Percentiles rank a stretch among this genome's conserved stretches.
These are phyloP conservation scores for Cadophora gregata DNA, from an alignment of 2,329 filamentous ascomycete species.

Conservation along the genomic window DNA sequence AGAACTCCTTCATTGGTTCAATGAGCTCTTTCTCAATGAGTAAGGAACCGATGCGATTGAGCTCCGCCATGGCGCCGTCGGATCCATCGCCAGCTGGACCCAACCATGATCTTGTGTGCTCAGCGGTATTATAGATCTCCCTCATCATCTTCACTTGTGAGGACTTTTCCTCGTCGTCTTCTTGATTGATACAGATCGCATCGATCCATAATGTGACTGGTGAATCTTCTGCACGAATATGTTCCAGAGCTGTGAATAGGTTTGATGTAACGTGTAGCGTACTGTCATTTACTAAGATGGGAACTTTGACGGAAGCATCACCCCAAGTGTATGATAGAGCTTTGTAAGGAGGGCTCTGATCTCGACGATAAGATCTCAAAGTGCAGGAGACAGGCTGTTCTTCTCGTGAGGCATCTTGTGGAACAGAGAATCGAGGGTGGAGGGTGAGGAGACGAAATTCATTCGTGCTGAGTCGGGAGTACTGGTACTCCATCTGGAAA, in stretches of 20 bases:
- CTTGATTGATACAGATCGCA: conserved; percentile 33
- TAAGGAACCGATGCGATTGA: neutral
- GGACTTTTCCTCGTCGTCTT: conserved; percentile 21
- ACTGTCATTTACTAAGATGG: conserved; percentile 32
- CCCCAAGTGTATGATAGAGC: conserved; percentile 43
- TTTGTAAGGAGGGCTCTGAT: conserved; percentile 20
- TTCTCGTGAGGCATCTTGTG: neutral
- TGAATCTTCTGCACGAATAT: conserved; percentile 17
- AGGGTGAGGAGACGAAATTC: conserved; percentile 2
- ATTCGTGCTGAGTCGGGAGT: neutral
- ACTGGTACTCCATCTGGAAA: neutral
- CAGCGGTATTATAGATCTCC: conserved; percentile 21
- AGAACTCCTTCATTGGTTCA: conserved; percentile 13
- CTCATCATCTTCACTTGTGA: conserved; percentile 26
- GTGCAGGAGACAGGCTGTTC: neutral
- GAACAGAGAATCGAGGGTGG: neutral
- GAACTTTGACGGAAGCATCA: conserved; percentile 19
- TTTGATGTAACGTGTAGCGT: conserved; percentile 22
- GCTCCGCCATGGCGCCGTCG: conserved; percentile 3
- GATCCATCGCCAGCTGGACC: conserved; percentile 19
- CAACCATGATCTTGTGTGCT: conserved; percentile 25
- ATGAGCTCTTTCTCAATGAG: conserved; percentile 2
- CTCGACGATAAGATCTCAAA: neutral
- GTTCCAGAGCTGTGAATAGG: conserved; percentile 19
- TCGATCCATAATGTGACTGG: conserved; percentile 27